These are phyloP conservation scores for Plicaturopsis crispa DNA, from an alignment of 768 basidiomycete species.

Conservation along the genomic window DNA sequence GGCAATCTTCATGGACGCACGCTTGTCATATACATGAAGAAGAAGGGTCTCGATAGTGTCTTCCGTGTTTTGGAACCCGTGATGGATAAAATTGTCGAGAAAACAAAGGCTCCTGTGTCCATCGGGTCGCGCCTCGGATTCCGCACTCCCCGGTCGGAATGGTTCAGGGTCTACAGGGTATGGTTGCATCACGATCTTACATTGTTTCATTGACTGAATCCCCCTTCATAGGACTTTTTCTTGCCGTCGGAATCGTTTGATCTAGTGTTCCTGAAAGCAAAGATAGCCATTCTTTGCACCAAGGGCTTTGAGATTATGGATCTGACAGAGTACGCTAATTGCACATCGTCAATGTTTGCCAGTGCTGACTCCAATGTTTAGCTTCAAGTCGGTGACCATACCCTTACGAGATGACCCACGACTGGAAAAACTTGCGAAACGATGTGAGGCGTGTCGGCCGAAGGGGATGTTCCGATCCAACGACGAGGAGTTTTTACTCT, in stretches of 20 bases:
- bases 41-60: constrained; percentile 88
- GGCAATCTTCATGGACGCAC: constrained; percentile 84
- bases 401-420: constrained; percentile 71
- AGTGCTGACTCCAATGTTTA: constrained; percentile 17
- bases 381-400: constrained; percentile 85
- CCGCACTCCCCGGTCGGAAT: constrained; percentile 77
- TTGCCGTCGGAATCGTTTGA: constrained; percentile 87
- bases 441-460: constrained; percentile 75
- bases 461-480: constrained; percentile 86
- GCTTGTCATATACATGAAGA: constrained; percentile 92
- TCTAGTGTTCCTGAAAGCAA: constrained; percentile 87
- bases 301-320: constrained; percentile 99
- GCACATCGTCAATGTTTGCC: neutral
- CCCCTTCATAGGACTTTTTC: constrained; percentile 67
- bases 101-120: constrained; percentile 60
- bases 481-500: constrained; percentile 84
- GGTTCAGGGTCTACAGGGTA: constrained; percentile 89
- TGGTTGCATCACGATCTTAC: neutral
- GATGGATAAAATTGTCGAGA: constrained; percentile 80
- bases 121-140: constrained; percentile 71
- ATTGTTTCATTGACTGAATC: neutral
- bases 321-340: constrained; percentile 65
- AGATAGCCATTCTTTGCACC: constrained; percentile 87
- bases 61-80: constrained; percentile 98
- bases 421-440: constrained; percentile 63